Base-by-base conservation (phyloP, 768 basidiomycete species). In the Mycena kentingensis region DNA sequence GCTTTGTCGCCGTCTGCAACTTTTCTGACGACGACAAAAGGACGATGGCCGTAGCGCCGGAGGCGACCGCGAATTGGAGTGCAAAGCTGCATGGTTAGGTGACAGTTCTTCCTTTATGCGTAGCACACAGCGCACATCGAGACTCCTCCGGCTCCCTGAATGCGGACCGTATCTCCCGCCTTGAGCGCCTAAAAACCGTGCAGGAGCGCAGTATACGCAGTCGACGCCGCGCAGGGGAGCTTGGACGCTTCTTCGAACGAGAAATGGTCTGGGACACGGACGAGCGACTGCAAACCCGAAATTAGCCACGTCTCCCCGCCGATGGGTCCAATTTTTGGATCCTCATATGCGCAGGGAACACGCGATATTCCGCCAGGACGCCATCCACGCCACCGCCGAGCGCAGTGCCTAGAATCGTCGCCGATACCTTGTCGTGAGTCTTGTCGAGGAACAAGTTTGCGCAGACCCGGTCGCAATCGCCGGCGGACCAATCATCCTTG, bases 191-290 rank as follows among this genome's bases (percentile, higher is more conserved):
- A 54, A 2, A 63, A 61, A 5, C 74, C 75, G 56, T 69, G 60
- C 48, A 80, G 63, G 13, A 42, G 41, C 22, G 73, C 75, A 49
- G 73, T 78, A 67, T 79, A 82, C 3, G 81, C 77, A 1, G 79
- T 82, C 41, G 81, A 57, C 3, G 72, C 78, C 8, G 78, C 77
- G 51, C 72, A 77, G 21, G 84, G 81, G 7, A 88, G 69, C 25
- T 83, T 83, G 0, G 86, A 81, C 0, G 79, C 86, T 61, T 88
- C 81, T 55, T 82, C 80, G 57, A 80, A 84, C 2, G 76, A 77
- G 18, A 87, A 72, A 62, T 85, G 78, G 16, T 75, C 65, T 0
- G 87, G 82, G 53, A 85, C 70, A 32, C 61, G 55, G 27, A 86
- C 75, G 31, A 86, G 67, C 0, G 74, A 72, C 79, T 81, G 26